Conservation (phyloP, 305 asterid genomes). For the Fraxinus albicans region DNA sequence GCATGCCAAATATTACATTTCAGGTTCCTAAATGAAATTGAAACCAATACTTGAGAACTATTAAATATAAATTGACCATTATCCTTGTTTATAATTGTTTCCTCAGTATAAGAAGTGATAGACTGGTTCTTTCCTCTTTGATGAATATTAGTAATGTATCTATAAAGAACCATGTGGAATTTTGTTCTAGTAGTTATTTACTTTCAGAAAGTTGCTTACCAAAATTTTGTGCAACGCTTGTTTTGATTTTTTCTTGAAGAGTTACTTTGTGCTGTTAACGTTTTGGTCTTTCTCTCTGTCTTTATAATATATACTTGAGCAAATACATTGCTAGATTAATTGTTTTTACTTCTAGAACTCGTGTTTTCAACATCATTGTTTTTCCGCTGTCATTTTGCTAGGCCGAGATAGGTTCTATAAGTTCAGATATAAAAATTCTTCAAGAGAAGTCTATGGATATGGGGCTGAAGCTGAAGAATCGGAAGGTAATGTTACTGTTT, state of each 20-base stretch:
- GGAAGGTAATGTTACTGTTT: constrained; percentile 61
- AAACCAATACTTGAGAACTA: constrained; percentile 9
- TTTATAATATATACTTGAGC: background rate
- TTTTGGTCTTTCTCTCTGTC: background rate
- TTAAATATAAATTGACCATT: background rate
- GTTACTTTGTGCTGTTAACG: background rate
- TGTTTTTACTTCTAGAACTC: constrained; percentile 11
- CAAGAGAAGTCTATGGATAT: constrained; percentile 97
- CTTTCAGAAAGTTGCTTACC: background rate
- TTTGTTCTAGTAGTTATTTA: background rate
- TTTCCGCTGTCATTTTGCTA: constrained; percentile 35
- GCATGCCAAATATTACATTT: constrained; percentile 10
- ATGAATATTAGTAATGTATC: background rate
- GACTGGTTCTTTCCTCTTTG: background rate
- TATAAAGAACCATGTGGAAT: background rate
- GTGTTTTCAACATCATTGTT: constrained; percentile 19
- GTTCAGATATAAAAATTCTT: constrained; percentile 92
- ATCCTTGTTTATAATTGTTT: background rate
- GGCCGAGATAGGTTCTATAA: constrained; percentile 96
- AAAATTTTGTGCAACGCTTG: background rate
- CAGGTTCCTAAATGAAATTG: background rate
- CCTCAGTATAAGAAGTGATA: background rate
- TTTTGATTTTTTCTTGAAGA: background rate
- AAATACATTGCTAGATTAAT: background rate
- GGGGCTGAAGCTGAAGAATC: constrained; percentile 98